phyloP scores from a whole-genome alignment of 2,329 filamentous ascomycete genomes.

The Cladosporium austrohemisphaericum region DNA sequence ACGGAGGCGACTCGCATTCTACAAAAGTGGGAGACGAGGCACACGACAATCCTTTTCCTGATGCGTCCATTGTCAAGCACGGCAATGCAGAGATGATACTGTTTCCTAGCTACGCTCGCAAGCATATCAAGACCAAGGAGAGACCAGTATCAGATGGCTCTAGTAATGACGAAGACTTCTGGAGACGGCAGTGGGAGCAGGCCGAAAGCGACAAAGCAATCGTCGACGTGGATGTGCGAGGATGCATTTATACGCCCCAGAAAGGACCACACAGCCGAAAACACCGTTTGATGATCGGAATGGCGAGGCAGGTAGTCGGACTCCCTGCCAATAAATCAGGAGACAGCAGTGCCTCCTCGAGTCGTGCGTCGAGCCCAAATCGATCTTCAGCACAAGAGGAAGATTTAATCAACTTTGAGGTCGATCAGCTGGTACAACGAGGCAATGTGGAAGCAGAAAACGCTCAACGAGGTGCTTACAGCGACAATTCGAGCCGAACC shows the following conservation, averaged over 20 bases:
- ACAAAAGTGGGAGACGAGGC: slow-evolving; percentile 43
- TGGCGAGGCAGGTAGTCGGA: slow-evolving; percentile 83
- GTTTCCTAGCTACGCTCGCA: slow-evolving; percentile 88
- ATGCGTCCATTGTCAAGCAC: slow-evolving; percentile 73
- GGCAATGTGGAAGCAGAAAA: slow-evolving; percentile 67
- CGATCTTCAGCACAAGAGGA: slow-evolving; percentile 51
- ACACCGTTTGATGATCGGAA: slow-evolving; percentile 79
- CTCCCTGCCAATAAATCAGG: slow-evolving; percentile 54
- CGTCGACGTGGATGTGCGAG: slow-evolving; percentile 89
- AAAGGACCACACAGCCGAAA: slow-evolving; percentile 79
- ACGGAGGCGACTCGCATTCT: slow-evolving; percentile 36
- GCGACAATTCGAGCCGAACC: slow-evolving; percentile 48
- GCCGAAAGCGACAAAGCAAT: slow-evolving; percentile 79
- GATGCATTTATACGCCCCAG: slow-evolving; percentile 90
- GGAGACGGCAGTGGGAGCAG: slow-evolving; percentile 72
- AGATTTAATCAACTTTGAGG: slow-evolving; percentile 69
- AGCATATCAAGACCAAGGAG: slow-evolving; percentile 53
- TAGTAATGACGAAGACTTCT: slow-evolving; percentile 62
- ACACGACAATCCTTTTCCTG: slow-evolving; percentile 75
- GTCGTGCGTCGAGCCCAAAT: slow-evolving; percentile 42
- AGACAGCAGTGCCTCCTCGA: slow-evolving; percentile 38
- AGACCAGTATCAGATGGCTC: slow-evolving; percentile 6
- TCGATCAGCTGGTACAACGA: slow-evolving; percentile 68
- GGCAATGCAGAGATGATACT: slow-evolving; percentile 90
- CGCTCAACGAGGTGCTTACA: slow-evolving; percentile 70